These are phyloP conservation scores for Trametes hirsuta DNA, from an alignment of 1,284 basidiomycete genomes.

Conservation along the genomic window DNA sequence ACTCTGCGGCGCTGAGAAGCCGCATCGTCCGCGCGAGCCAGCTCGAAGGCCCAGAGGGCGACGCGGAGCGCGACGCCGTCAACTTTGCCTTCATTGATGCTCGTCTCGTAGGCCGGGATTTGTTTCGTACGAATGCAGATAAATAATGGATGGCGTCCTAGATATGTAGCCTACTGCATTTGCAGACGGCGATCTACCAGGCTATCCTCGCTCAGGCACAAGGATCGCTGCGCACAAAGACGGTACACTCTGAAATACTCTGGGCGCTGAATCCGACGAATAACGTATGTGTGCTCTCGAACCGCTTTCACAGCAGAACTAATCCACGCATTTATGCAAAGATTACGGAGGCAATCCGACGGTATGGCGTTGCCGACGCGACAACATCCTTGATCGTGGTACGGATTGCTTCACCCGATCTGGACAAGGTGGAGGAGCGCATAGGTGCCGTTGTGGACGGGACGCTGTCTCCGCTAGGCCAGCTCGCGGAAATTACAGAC, in stretches of 20 bases:
- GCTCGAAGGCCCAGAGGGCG: conserved; percentile 60
- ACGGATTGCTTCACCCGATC: conserved; percentile 54
- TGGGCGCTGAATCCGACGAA: conserved; percentile 84
- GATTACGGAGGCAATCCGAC: conserved; percentile 86
- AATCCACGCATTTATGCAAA: conserved; percentile 32
- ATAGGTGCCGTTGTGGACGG: conserved; percentile 67
- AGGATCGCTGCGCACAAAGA: conserved; percentile 67
- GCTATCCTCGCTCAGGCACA: conserved; percentile 74
- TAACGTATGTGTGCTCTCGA: conserved; percentile 54
- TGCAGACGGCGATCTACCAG: conserved; percentile 82
- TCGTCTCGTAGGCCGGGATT: conserved; percentile 48
- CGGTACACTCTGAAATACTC: conserved; percentile 86
- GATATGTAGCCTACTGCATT: conserved; percentile 76
- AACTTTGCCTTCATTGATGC: conserved; percentile 92
- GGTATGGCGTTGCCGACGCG: conserved; percentile 79
- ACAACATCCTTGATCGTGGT: conserved; percentile 78
- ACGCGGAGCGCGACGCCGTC: conserved; percentile 70
- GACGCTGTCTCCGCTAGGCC: conserved; percentile 47
- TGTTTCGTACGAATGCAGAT: not conserved
- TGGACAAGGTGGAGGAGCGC: conserved; percentile 43
- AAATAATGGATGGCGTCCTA: conserved; percentile 32
- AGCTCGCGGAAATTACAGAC: conserved; percentile 60
- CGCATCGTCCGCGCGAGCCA: conserved; percentile 74
- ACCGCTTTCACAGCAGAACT: not conserved
- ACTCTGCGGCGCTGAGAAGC: conserved; percentile 61